Percentiles rank a stretch among this genome's conserved stretches.
phyloP scores from a whole-genome alignment of 768 basidiomycete species.

The Boletus tomentosulus region DNA sequence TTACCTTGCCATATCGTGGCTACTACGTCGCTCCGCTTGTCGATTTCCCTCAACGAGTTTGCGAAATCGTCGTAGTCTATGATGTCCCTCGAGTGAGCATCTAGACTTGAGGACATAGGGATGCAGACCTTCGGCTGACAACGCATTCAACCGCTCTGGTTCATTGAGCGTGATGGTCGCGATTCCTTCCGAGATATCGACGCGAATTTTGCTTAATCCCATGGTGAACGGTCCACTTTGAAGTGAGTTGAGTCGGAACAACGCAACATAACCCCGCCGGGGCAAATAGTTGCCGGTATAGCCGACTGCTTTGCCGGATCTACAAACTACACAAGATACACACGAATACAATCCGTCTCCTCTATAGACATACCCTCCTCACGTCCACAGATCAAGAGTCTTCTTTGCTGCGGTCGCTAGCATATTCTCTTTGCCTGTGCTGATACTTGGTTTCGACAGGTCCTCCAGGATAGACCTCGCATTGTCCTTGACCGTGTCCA shows the following conservation, averaged over 20 bases:
- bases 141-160: constrained; percentile 55
- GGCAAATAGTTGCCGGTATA: constrained; percentile 1
- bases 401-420: constrained; percentile 38
- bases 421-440: constrained; percentile 34
- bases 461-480: constrained; percentile 50
- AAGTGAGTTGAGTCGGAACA: not conserved
- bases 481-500: constrained; percentile 47
- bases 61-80: constrained; percentile 64
- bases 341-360: constrained; percentile 1
- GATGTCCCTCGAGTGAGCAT: not conserved
- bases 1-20: constrained; percentile 68
- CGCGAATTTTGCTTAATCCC: constrained; percentile 38
- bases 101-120: constrained; percentile 4
- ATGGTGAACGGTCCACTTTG: constrained; percentile 12
- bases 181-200: constrained; percentile 52
- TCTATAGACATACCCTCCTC: not conserved
- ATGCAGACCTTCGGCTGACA: constrained; percentile 46
- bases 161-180: constrained; percentile 68
- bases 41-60: constrained; percentile 52
- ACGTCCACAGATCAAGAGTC: constrained; percentile 40
- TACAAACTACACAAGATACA: not conserved
- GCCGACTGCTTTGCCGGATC: not conserved
- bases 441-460: constrained; percentile 34
- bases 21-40: constrained; percentile 55
- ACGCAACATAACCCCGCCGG: not conserved